phyloP scores from a whole-genome alignment of 441 rosid species.

The Isatis lusitanica region DNA sequence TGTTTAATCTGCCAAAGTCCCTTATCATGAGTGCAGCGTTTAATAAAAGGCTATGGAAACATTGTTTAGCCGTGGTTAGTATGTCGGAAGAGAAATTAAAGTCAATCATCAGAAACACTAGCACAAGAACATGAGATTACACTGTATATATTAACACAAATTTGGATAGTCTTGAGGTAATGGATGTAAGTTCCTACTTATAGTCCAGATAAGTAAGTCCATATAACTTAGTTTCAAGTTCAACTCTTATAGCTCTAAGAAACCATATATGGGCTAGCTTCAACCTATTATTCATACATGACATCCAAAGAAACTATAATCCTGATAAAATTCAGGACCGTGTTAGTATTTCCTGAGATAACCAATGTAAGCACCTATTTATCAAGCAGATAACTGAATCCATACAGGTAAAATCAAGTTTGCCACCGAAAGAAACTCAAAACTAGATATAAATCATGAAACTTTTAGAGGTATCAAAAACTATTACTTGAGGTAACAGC shows the following conservation, averaged over 20 bases:
- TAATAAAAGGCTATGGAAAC: neutral
- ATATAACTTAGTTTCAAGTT: neutral
- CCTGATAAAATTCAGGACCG: neutral
- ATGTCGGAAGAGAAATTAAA: neutral
- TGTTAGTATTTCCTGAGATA: neutral
- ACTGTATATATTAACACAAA: neutral
- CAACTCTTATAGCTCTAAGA: neutral
- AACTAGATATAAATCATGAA: neutral
- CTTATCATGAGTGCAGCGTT: neutral
- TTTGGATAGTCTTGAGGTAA: neutral
- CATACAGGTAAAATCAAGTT: neutral
- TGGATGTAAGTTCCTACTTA: neutral
- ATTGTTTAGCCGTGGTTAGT: neutral
- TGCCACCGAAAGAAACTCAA: neutral
- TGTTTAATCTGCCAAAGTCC: neutral
- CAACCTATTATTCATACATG: neutral
- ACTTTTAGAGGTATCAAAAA: constrained; percentile 1
- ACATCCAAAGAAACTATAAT: neutral
- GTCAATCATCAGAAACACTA: neutral
- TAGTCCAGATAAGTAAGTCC: neutral
- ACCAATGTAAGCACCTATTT: neutral
- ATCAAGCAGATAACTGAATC: neutral
- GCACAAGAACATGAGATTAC: neutral
- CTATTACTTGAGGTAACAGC: neutral
- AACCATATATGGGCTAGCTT: neutral